Conservation (phyloP, 139 green algal genomes). For the Chlamydomonas asymmetrica region DNA sequence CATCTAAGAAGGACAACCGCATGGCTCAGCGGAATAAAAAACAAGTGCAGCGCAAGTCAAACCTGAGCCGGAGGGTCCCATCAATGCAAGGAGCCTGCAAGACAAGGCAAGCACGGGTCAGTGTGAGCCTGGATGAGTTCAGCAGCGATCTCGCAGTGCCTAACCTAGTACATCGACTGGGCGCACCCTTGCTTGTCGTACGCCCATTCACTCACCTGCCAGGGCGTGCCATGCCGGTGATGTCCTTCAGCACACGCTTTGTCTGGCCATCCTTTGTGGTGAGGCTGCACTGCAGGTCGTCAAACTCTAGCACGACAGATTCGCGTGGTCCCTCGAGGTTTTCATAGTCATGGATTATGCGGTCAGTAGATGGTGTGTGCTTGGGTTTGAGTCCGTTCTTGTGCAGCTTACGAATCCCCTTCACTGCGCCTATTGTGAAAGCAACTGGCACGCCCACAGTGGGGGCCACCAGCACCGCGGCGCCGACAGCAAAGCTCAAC, state of each 20-base stretch:
- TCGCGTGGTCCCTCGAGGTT: slow-evolving; percentile 1
- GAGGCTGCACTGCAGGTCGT: slow-evolving; percentile 11
- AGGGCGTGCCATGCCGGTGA: slow-evolving; percentile 41
- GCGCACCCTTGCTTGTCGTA: background rate
- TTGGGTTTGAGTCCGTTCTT: slow-evolving; percentile 1
- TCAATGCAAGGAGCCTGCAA: slow-evolving; percentile 37
- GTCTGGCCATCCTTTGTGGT: slow-evolving; percentile 2
- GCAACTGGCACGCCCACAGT: slow-evolving; percentile 20
- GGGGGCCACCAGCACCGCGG: background rate
- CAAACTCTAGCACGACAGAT: slow-evolving; percentile 38
- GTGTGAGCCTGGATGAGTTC: background rate
- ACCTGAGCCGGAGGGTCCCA: slow-evolving; percentile 29
- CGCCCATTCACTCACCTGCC: slow-evolving; percentile 34
- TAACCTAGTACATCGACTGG: background rate
- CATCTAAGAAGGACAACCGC: background rate
- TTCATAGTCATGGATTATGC: background rate
- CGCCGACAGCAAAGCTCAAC: too few species aligned
- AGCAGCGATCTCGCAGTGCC: background rate
- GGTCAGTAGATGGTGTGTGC: background rate
- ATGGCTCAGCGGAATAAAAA: background rate
- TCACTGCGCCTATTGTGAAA: slow-evolving; percentile 3
- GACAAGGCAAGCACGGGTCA: too few species aligned
- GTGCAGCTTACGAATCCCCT: slow-evolving; percentile 14
- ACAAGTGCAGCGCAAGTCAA: too few species aligned
- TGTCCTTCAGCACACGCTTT: slow-evolving; percentile 38